These are phyloP conservation scores for Pestalotiopsis sp. DNA, from an alignment of 2,329 filamentous ascomycete genomes.

Conservation along the genomic window DNA sequence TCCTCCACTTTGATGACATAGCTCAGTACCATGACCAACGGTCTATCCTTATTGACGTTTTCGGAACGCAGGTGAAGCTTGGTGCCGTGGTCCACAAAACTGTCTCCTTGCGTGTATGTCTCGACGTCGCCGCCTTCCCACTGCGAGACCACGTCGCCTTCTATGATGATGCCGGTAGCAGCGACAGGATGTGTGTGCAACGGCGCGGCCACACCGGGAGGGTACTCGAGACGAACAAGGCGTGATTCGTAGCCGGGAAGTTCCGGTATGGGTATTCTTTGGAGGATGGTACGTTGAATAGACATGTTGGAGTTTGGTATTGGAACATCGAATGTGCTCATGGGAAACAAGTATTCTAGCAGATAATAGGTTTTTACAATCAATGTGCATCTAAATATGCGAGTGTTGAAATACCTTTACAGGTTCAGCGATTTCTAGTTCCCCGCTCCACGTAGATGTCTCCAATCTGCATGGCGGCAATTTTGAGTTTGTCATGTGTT, in stretches of 20 bases:
- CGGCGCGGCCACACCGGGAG: background rate
- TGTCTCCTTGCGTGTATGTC: background rate
- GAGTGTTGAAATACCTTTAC: too few species aligned
- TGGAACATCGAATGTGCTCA: too few species aligned
- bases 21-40: background rate
- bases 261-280: background rate
- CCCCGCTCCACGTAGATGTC: too few species aligned
- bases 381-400: too few species aligned
- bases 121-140: background rate
- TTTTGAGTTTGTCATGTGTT: too few species aligned
- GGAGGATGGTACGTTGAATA: background rate
- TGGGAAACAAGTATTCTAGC: too few species aligned
- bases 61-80: background rate
- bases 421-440: too few species aligned
- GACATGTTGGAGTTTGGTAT: background rate
- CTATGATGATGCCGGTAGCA: background rate
- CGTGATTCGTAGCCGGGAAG: background rate
- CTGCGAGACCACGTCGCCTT: background rate
- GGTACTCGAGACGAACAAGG: background rate
- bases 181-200: background rate
- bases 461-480: too few species aligned
- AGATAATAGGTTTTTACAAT: too few species aligned
- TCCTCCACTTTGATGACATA: background rate
- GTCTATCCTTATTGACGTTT: background rate
- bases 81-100: background rate